phyloP scores from a whole-genome alignment of 495 filamentous ascomycete genomes.

The Penicillium nucicola region DNA sequence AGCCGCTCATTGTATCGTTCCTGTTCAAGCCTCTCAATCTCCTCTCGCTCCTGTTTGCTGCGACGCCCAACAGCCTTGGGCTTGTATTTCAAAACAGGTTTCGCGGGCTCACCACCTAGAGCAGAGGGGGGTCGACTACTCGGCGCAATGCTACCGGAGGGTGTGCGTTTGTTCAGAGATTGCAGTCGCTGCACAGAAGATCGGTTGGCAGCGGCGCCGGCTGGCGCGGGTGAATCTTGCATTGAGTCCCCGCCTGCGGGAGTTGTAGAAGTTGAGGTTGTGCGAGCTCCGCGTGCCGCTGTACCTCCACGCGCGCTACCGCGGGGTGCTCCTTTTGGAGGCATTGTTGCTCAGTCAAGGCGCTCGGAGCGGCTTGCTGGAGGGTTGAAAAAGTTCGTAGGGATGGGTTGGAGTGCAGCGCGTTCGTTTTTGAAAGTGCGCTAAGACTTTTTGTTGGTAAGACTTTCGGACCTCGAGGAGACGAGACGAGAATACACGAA shows the following conservation, averaged over 20 bases:
- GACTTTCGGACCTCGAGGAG: not conserved
- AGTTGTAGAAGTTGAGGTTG: constrained; percentile 11
- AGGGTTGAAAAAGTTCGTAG: constrained; percentile 5
- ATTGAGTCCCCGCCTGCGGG: constrained; percentile 9
- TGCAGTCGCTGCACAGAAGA: constrained; percentile 43
- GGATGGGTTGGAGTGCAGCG: not conserved
- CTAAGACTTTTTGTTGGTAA: no score
- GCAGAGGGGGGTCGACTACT: constrained; percentile 20
- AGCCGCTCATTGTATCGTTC: constrained; percentile 44
- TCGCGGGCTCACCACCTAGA: constrained; percentile 24
- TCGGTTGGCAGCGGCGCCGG: constrained; percentile 16
- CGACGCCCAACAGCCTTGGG: constrained; percentile 45
- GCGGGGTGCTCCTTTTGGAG: constrained; percentile 39
- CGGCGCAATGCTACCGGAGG: constrained; percentile 37
- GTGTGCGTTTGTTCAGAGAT: constrained; percentile 38
- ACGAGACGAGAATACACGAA: not conserved
- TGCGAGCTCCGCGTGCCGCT: constrained; percentile 1
- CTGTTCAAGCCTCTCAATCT: constrained; percentile 44
- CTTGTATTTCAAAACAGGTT: constrained; percentile 46
- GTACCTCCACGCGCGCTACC: constrained; percentile 27
- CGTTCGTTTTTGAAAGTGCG: not conserved
- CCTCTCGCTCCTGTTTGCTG: constrained; percentile 52
- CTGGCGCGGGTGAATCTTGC: constrained; percentile 10
- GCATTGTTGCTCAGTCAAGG: constrained; percentile 33
- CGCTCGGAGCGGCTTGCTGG: constrained; percentile 15